Base-by-base conservation (phyloP, 371 early-diverging fungal species). In the Phascolomyces articulosus region DNA sequence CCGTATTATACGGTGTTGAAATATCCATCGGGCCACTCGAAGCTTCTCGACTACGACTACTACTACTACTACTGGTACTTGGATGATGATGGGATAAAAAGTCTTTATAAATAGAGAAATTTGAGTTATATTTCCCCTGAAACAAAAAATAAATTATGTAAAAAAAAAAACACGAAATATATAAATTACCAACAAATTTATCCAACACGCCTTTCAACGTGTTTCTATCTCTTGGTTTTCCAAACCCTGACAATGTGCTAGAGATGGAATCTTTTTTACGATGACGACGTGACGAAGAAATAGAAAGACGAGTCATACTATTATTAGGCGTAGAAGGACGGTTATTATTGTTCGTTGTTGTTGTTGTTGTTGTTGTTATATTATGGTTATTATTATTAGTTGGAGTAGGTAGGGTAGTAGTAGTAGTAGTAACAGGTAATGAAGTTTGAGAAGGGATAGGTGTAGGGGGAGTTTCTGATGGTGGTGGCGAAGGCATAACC, bases 1-100 rank as follows among this genome's bases (percentile, higher is more conserved):
- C 90, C 13, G 96, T 95, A 72, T 98, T 97, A 77, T 94, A 98
- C 15, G 98, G 98, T 16, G 92, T 89, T 2, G 70, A 97, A 67
- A 98, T 96, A 77, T 92, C 91, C 63, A 66, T 64, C 23, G 57
- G 27, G 15, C 27, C 55, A 26, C 16, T 28, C 26, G 28, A n/a
- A n/a, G n/a, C 27, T 13, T 7, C 23, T 40, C 38, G 40, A 29
- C 10, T 54, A 26, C 28, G 27, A 28, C 62, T 16, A 21, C 4
- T 54, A 40, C 40, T 28, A 26, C 40, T 62, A 2, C 26, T 55
- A 9, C 47, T 55, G 13, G 31, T n/a, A n/a, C n/a, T n/a, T n/a
- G n/a, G n/a, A n/a, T n/a, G 55, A 63, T 40, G 56, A 20, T 57
- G 16, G 20, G 57, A 34, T 23, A 57, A 28, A 57, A 57, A 57